Evolutionary conservation across 2,329 filamentous ascomycete species (phyloP).

Genomic region (Fusarium palustre): DNA sequence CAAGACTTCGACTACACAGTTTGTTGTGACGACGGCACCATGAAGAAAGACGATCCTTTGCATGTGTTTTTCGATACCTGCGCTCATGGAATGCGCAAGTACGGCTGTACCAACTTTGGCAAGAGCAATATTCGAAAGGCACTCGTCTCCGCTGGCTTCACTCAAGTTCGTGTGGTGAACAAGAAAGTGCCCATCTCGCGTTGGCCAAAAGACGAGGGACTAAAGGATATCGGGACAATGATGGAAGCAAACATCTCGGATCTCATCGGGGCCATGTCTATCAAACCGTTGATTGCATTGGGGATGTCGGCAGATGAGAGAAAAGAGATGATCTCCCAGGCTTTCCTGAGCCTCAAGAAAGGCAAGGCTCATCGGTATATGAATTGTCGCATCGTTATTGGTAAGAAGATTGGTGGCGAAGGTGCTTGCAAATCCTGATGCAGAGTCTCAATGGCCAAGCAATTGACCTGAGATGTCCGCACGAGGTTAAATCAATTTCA

Average conservation of each 20-base stretch:
- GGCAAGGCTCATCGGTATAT: conserved; percentile 57
- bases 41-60: conserved; percentile 56
- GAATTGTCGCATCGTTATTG: conserved; percentile 57
- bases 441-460: background rate
- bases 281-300: conserved; percentile 56
- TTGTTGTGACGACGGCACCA: conserved; percentile 59
- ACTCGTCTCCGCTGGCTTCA: conserved; percentile 58
- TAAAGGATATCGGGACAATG: conserved; percentile 58
- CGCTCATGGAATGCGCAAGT: conserved; percentile 49
- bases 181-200: conserved; percentile 60
- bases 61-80: conserved; percentile 50
- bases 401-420: conserved; percentile 52
- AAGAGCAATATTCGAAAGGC: conserved; percentile 50
- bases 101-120: conserved; percentile 56
- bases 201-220: conserved; percentile 57
- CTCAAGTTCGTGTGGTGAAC: conserved; percentile 56
- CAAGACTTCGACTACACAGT: conserved; percentile 59
- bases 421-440: background rate
- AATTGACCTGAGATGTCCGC: fast-evolving
- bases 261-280: conserved; percentile 56
- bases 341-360: conserved; percentile 52
- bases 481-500: background rate
- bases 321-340: conserved; percentile 49
- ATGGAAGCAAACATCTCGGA: conserved; percentile 58
- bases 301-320: conserved; percentile 53